Evolutionary conservation across 768 basidiomycete genomes (phyloP).

Genomic region (Suillus subaureus): DNA sequence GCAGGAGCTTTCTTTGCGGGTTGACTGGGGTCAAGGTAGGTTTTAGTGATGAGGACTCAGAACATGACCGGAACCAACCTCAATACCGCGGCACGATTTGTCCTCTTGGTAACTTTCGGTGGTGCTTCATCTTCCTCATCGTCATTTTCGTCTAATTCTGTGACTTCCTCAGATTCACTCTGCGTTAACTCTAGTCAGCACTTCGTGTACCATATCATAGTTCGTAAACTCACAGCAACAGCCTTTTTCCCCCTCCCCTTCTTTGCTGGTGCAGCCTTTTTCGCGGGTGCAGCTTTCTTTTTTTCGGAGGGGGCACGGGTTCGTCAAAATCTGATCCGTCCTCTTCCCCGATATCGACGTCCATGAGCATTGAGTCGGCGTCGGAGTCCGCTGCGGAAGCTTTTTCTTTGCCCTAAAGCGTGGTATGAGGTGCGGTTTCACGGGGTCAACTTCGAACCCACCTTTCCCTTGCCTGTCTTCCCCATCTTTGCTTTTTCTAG

Average conservation of each 20-base stretch:
- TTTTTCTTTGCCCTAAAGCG: constrained; percentile 52
- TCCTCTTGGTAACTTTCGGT: constrained; percentile 53
- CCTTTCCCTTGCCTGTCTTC: constrained; percentile 48
- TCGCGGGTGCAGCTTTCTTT: constrained; percentile 41
- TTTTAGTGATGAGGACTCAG: constrained; percentile 24
- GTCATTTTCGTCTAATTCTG: constrained; percentile 59
- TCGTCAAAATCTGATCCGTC: constrained; percentile 51
- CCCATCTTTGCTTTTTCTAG: constrained; percentile 45
- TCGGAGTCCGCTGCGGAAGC: constrained; percentile 55
- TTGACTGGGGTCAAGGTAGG: constrained; percentile 29
- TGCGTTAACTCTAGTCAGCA: constrained; percentile 15
- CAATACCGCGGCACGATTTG: constrained; percentile 64
- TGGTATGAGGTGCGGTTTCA: neutral
- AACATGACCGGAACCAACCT: constrained; percentile 46
- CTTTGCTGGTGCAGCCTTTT: constrained; percentile 35
- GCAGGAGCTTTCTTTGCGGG: constrained; percentile 56
- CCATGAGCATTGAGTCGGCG: constrained; percentile 79
- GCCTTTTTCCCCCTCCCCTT: constrained; percentile 60
- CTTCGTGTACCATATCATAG: constrained; percentile 3
- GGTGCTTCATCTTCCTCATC: constrained; percentile 50
- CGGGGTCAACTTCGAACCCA: constrained; percentile 19
- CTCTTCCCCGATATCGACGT: constrained; percentile 60
- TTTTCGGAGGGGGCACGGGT: constrained; percentile 42
- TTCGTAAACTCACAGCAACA: constrained; percentile 31
- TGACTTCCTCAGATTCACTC: constrained; percentile 52